Evolutionary conservation across 345 rosid genomes (phyloP).

Genomic region (Rhizophora mangle): DNA sequence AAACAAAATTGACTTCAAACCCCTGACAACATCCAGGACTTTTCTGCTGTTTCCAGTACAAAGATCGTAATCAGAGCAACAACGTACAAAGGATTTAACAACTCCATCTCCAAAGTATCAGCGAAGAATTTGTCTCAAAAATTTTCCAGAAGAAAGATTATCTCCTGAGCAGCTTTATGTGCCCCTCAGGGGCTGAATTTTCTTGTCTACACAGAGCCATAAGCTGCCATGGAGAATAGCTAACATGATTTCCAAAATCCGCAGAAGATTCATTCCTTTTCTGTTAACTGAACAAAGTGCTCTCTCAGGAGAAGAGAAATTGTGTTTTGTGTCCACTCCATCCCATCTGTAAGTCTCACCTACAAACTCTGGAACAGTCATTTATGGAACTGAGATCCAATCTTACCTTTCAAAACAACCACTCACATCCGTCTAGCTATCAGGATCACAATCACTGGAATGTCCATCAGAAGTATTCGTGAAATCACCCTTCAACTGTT

Average conservation of each 20-base stretch:
- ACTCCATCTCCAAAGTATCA: not conserved
- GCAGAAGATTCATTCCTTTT: not conserved
- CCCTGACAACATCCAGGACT: too few relatives aligned
- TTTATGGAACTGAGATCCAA: not conserved
- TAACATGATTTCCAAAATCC: not conserved
- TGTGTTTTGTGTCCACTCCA: too few relatives aligned
- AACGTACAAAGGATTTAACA: not conserved
- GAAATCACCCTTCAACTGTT: not conserved
- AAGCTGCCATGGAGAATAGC: not conserved
- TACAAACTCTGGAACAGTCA: not conserved
- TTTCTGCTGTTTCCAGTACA: too few relatives aligned
- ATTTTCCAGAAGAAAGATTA: slow-evolving; percentile 1
- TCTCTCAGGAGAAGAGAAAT: not conserved
- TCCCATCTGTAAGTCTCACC: not conserved
- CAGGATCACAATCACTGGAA: not conserved
- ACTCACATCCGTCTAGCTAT: not conserved
- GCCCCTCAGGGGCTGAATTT: too few relatives aligned
- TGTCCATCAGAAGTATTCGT: not conserved
- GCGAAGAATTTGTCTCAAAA: slow-evolving; percentile 10
- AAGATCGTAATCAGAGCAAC: not conserved
- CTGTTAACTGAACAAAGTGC: not conserved
- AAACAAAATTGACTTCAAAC: too few relatives aligned
- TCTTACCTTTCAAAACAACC: slow-evolving; percentile 1
- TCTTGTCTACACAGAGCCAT: not conserved
- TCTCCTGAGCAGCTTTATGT: not conserved